Percentiles rank a stretch among this genome's conserved stretches.
Evolutionary conservation across 2,329 filamentous ascomycete genomes (phyloP).

Genomic region (Biscogniauxia sp.): DNA sequence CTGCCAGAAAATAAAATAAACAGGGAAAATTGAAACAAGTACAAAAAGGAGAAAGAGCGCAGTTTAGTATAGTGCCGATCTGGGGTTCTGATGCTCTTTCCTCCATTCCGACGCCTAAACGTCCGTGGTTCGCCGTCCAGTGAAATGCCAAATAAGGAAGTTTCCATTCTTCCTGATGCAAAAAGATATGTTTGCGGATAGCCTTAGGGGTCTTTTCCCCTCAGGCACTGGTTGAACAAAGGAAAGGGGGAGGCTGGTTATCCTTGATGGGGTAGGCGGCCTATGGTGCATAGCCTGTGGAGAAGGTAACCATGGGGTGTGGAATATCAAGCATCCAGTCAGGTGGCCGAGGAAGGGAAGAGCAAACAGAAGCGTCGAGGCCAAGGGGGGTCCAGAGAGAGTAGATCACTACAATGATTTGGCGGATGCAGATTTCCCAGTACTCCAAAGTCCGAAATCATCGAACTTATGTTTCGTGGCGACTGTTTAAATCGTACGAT

Average conservation of each 20-base stretch:
- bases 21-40: not conserved
- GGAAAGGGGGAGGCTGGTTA: not conserved
- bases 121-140: not conserved
- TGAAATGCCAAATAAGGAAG: not conserved
- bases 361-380: conserved; percentile 23
- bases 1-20: not conserved
- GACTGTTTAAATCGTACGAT: conserved; percentile 18
- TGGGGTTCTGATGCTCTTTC: not conserved
- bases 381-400: not conserved
- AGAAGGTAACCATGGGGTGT: not conserved
- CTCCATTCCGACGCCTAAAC: not conserved
- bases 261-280: not conserved
- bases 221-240: not conserved
- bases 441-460: conserved; percentile 1
- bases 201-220: not conserved
- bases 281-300: not conserved
- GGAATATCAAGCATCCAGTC: not conserved
- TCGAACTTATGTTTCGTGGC: conserved; percentile 9
- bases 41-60: not conserved
- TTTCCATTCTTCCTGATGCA: not conserved
- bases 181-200: not conserved
- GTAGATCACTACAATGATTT: not conserved
- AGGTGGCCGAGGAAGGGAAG: conserved; percentile 4
- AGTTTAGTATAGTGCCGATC: not conserved
- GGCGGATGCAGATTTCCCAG: not conserved